Evolutionary conservation across 108 stramenopile species (phyloP), one percentile per base, ranked within the genome.

Genomic region (Phaeodactylum tricornutum): DNA sequence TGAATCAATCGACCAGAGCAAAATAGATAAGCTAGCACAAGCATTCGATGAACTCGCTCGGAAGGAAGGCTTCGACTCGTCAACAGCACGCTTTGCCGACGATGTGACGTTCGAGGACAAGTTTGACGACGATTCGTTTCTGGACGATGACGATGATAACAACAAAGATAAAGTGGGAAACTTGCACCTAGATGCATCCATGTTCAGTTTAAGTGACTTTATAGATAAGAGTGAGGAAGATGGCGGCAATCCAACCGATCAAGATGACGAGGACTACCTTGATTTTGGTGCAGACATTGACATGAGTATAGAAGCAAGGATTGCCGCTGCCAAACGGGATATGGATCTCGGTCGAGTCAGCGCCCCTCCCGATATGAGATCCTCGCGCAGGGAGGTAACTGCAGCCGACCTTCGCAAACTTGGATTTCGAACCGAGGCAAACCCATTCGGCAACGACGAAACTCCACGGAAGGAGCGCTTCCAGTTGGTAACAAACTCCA

Each of bases 41-140:
- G 84, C 80, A n/a, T 92, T 92, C 65, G 83, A 84, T 42, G 81
- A 80, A 14, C 50, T 92, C 40, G 84, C 89, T n/a, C 64, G 66
- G 35, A 82, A 82, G 45, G 89, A 92, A 25, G 89, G 89, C 14
- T 92, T 92, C 44, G 80, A 80, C 51, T 51, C 59, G 16, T 43
- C 57, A 29, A 50, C 70, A 28, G 62, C 74, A 4, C 61, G 49
- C 49, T 74, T 66, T 59, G 73, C 89, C 6, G 65, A 76, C 12
- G 75, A 79, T 57, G 50, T 43, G 23, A 74, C 78, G 3, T 87
- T 87, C 58, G 83, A 87, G 47, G 85, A 92, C 48, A 62, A 82
- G 24, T 86, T 86, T 76, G 41, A 43, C 4, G 65, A 67, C 31
- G 66, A 70, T 16, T 71, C 64, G 29, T 62, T 43, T 39, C 47